Evolutionary conservation across 2,329 filamentous ascomycete genomes (phyloP).

Genomic region (Venturia effusa): DNA sequence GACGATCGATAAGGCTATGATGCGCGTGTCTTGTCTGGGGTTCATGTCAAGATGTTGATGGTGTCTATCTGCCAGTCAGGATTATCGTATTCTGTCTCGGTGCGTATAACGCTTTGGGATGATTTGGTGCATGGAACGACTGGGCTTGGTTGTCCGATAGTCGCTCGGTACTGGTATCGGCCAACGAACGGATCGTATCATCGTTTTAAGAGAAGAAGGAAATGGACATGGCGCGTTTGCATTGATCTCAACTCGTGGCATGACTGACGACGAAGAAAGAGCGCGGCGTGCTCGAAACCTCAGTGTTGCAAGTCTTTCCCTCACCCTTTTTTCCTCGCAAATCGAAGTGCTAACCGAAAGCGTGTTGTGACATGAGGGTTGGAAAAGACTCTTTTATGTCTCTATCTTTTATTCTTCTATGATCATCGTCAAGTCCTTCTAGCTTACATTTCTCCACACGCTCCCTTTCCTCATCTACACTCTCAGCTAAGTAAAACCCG

Average conservation of each 20-base stretch:
- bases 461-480: not conserved
- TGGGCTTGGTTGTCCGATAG: not conserved
- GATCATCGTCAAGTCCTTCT: too few relatives aligned
- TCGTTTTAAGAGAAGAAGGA: not conserved
- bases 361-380: too few relatives aligned
- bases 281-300: too few relatives aligned
- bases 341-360: too few relatives aligned
- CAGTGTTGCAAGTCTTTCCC: too few relatives aligned
- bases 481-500: slow-evolving; percentile 48
- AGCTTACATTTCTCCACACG: not conserved
- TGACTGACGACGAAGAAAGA: too few relatives aligned
- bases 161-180: not conserved
- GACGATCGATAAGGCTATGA: not conserved
- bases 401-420: too few relatives aligned
- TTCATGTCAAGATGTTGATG: not conserved
- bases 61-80: not conserved
- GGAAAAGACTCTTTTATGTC: too few relatives aligned
- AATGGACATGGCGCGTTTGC: not conserved
- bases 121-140: not conserved
- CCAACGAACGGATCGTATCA: not conserved
- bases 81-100: not conserved
- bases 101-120: not conserved
- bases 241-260: not conserved
- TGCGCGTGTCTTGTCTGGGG: not conserved
- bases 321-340: too few relatives aligned